Conservation (phyloP, 2,329 filamentous ascomycete genomes). For the Sclerotinia borealis region DNA sequence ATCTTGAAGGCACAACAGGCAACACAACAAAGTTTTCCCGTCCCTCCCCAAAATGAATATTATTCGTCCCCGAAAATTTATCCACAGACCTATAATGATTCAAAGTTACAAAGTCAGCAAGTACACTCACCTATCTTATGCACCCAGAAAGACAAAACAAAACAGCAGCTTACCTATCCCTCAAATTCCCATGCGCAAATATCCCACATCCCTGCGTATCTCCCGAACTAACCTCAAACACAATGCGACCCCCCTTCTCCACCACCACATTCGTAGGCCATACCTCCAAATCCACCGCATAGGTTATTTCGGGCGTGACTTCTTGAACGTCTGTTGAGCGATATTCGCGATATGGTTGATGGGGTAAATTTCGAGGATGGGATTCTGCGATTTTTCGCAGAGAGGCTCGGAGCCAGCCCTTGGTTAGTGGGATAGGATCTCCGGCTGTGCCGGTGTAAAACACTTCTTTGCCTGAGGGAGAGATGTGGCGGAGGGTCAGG, state of each 20-base stretch:
- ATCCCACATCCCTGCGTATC: slow-evolving; percentile 56
- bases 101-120: too few species aligned
- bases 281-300: slow-evolving; percentile 55
- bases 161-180: slow-evolving; percentile 46
- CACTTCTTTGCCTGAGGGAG: slow-evolving; percentile 48
- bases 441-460: slow-evolving; percentile 61
- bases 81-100: slow-evolving; percentile 25
- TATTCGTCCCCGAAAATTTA: slow-evolving; percentile 43
- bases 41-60: slow-evolving; percentile 46
- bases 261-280: slow-evolving; percentile 59
- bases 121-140: too few species aligned
- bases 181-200: slow-evolving; percentile 46
- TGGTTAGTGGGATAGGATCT: slow-evolving; percentile 55
- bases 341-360: slow-evolving; percentile 54
- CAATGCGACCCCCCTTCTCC: slow-evolving; percentile 45
- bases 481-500: slow-evolving; percentile 54
- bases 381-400: slow-evolving; percentile 47
- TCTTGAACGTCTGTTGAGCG: slow-evolving; percentile 48
- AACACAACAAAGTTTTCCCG: slow-evolving; percentile 40
- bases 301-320: slow-evolving; percentile 49
- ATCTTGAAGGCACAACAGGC: slow-evolving; percentile 1
- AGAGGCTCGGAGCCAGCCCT: slow-evolving; percentile 57
- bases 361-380: slow-evolving; percentile 46
- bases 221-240: slow-evolving; percentile 49
- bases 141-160: too few species aligned